Base-by-base conservation (phyloP, 2,329 filamentous ascomycete species). In the Pseudonectria buxi region DNA sequence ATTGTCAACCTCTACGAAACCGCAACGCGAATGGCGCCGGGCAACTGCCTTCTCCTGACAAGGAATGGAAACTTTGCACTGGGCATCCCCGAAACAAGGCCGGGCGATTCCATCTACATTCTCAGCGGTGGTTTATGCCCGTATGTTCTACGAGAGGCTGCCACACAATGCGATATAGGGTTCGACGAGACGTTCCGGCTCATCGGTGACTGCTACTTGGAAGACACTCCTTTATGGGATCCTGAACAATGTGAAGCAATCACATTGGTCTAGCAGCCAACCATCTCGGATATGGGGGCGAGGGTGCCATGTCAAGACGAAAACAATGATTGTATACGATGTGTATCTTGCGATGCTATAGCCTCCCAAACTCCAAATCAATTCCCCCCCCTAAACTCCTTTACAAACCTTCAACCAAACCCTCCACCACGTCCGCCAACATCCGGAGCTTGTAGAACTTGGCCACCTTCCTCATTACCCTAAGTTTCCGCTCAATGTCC, bases 381-480 rank as follows among this genome's bases (percentile, higher is more conserved):
- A 49, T 46, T 41, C 35, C 12, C 27, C 39, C 26, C 26, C 30
- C 24, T 26, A 30, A 37, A 40, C 40, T 40, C 37, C 37, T 10
- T 49, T 39, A 77, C 41, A 76, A 46, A 7, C 59, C 67, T 31
- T 54, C 61, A 42, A 69, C 50, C 39, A 89, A 69, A 37, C 77
- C 81, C 42, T 74, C 72, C 6, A 90, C 82, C 32, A 94, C 83
- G 45, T 72, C 78, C 41, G 74, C 76, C 58, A 98, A 61, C 83
- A 96, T 89, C 55, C 77, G 76, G 56, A 96, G 66, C 5, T 78
- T 81, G 63, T 92, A 95, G 56, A 80, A 88, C 50, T 68, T 72
- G 7, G 86, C 86, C 32, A 94, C 89, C 35, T 75, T 79, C 47
- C 69, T 71, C 61, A 87, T 81, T 4, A 95, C 83, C 28, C 60